phyloP scores from a whole-genome alignment of 139 green algal genomes.

The Asterochloris erici region DNA sequence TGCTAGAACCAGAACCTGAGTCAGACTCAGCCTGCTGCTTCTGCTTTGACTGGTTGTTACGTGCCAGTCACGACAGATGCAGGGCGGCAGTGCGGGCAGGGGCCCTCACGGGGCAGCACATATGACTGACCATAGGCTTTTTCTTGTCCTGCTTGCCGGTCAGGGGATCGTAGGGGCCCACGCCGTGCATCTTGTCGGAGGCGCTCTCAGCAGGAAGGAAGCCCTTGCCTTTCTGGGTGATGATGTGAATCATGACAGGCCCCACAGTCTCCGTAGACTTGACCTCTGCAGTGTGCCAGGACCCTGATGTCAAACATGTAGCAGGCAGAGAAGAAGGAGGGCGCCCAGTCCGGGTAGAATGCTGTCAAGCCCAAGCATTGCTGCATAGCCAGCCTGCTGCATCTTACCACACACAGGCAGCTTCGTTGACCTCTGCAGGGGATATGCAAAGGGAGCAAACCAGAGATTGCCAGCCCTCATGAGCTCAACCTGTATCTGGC shows the following conservation, averaged over 20 bases:
- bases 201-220: conserved; percentile 93
- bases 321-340: no score
- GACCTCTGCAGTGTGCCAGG: conserved; percentile 70
- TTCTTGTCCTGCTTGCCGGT: conserved; percentile 90
- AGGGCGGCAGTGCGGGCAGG: not conserved
- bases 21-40: no score
- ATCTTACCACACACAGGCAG: no score
- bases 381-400: no score
- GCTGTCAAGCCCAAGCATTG: no score
- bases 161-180: conserved; percentile 93
- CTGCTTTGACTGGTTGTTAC: not conserved
- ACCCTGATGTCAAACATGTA: not conserved
- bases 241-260: conserved; percentile 95
- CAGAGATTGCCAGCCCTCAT: no score
- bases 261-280: conserved; percentile 89
- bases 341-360: no score
- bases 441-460: no score
- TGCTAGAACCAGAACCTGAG: not conserved
- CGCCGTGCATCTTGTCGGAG: conserved; percentile 95
- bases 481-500: no score
- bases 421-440: no score
- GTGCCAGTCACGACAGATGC: not conserved
- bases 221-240: conserved; percentile 96
- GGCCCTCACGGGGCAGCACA: not conserved
- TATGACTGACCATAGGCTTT: conserved; percentile 22